These are phyloP conservation scores for Ilex paraguariensis DNA, from an alignment of 305 asterid genomes.

Conservation along the genomic window DNA sequence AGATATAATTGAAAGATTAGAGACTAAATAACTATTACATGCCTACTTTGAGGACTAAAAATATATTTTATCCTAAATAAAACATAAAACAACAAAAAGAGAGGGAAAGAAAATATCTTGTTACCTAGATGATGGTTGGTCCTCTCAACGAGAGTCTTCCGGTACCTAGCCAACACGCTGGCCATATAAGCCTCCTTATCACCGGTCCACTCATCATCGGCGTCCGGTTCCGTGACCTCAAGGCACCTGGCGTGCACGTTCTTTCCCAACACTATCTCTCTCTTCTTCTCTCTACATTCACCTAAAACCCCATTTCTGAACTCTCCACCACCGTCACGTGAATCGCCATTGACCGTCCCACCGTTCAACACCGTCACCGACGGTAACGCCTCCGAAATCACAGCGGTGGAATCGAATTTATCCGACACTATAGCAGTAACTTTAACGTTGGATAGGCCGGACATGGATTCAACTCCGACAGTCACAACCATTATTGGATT, in stretches of 20 bases:
- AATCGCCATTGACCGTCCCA: constrained; percentile 2
- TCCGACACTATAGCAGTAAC: background rate
- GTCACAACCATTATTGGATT: too few species aligned
- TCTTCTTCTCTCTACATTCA: constrained; percentile 19
- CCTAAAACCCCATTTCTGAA: constrained; percentile 11
- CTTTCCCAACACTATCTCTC: constrained; percentile 72
- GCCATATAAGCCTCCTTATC: constrained; percentile 97
- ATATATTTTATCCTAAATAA: too few species aligned
- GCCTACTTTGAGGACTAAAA: too few species aligned
- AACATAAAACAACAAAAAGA: too few species aligned
- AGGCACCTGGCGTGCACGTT: constrained; percentile 79
- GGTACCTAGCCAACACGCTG: constrained; percentile 82
- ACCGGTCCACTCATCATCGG: constrained; percentile 89
- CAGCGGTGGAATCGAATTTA: constrained; percentile 17
- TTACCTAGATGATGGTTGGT: constrained; percentile 91
- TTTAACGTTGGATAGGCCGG: background rate
- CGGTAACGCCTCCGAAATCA: constrained; percentile 29
- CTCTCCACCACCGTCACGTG: constrained; percentile 9
- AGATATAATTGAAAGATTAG: too few species aligned
- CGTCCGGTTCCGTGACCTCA: constrained; percentile 95
- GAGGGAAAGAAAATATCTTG: background rate
- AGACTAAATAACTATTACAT: too few species aligned
- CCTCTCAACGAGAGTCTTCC: constrained; percentile 70
- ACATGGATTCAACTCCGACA: too few species aligned
- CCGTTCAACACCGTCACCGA: constrained; percentile 24